Conservation (phyloP, 805 yeast genomes). For the Vanderwaltozyma yarrowii region DNA sequence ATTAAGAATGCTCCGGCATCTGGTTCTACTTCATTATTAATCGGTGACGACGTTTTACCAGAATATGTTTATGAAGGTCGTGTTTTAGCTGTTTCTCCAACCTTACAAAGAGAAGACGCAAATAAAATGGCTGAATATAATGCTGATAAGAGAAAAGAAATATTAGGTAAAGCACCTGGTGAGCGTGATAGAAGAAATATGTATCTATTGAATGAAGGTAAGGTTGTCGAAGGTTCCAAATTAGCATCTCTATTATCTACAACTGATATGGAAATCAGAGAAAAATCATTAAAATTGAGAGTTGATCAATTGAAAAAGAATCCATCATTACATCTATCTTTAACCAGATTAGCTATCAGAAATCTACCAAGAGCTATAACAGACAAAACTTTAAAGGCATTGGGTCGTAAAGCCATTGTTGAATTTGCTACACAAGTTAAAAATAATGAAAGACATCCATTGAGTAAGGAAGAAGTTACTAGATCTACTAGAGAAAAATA, state of each 20-base stretch:
- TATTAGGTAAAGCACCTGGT: constrained; percentile 68
- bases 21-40: constrained; percentile 52
- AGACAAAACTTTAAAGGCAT: constrained; percentile 76
- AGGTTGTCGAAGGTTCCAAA: constrained; percentile 71
- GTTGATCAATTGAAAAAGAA: constrained; percentile 85
- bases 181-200: constrained; percentile 78
- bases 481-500: constrained; percentile 67
- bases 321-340: constrained; percentile 83
- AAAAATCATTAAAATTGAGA: constrained; percentile 74
- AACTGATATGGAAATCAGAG: constrained; percentile 78
- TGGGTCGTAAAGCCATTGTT: constrained; percentile 91
- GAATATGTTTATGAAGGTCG: constrained; percentile 89
- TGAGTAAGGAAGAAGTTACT: constrained; percentile 77
- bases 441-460: constrained; percentile 63
- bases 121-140: constrained; percentile 60
- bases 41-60: constrained; percentile 88
- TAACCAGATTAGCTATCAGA: constrained; percentile 90
- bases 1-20: constrained; percentile 68
- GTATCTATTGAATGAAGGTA: constrained; percentile 86
- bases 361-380: constrained; percentile 90
- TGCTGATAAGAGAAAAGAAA: constrained; percentile 60
- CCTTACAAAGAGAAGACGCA: constrained; percentile 84
- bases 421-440: constrained; percentile 87
- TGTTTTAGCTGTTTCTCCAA: constrained; percentile 69
- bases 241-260: constrained; percentile 58